Base-by-base conservation (phyloP, 31 red algal genomes). In the Odonthalia washingtoniensis region DNA sequence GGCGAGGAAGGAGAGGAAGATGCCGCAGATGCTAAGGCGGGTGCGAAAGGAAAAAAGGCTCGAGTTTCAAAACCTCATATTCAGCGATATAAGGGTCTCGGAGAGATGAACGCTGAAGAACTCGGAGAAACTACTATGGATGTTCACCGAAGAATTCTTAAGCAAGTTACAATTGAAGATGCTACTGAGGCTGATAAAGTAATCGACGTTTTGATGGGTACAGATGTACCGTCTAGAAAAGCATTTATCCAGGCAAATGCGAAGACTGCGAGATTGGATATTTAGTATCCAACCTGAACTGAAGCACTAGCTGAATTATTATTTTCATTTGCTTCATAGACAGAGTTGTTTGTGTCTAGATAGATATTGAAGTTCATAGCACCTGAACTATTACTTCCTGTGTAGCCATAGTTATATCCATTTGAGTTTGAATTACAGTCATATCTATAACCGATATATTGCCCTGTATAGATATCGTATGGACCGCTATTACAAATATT, bases 81-180 rank as follows among this genome's bases (percentile, higher is more conserved):
- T 44, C 81, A 84, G 40, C 81, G 81, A 37, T 74, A 43, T 46
- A 84, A 84, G 66, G 81, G 81, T 73, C 65, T 84, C 24, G 81
- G 81, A 31, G 81, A 84, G 43, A 84, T 84, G 81, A 74, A 84
- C 39, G 81, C 67, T 26, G 35, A 73, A 26, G 31, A 84, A 28
- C 65, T 84, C n/a, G 36, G 81, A 37, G 81, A 84, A 70, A 84
- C 81, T 26, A 84, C 81, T n/a, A 70, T 84, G 65, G 65, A 84
- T 74, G 66, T 65, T 36, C 35, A 74, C 31, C 73, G n/a, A 31
- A 41, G 81, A 39, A 74, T 46, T 40, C 43, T 84, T n/a, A 37
- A 32, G 65, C 81, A 43, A 34, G 65, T 84, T 40, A 75, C 81
- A 30, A 46, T 84, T 37, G 81, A 70, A 31, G 66, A 84, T 44